Base-by-base conservation (phyloP, 345 rosid genomes). In the Draba incana region DNA sequence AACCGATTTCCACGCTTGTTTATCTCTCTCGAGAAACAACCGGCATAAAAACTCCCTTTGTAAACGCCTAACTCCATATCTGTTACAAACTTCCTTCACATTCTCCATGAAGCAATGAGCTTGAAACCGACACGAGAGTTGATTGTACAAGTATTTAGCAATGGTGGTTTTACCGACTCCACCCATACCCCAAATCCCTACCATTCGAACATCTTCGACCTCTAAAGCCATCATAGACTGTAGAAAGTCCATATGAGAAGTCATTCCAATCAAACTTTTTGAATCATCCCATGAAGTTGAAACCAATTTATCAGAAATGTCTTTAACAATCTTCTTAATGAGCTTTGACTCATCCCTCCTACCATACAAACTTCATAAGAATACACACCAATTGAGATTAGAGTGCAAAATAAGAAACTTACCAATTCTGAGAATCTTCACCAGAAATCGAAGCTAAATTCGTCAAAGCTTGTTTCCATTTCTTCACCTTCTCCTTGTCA, bases 111-210 rank as follows among this genome's bases (percentile, higher is more conserved):
- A 76, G 70, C 71, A 69, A 20, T 70, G 67, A 58, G 47, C 68
- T 76, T 70, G 67, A 39, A 70, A 76, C 13, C 44, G 30, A 43
- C 9, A 27, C 10, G 68, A 50, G 43, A 70, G 52, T 48, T 70
- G 20, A 30, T 52, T 64, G 70, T 64, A 76, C 8, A 76, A 49
- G 51, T 35, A 37, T 13, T 45, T 69, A 49, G 71, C 75, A 45
- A 70, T 57, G 1, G 76, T 76, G 11, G 79, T 70, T 46, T 70
- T 76, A 14, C 79, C 79, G 7, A 76, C 70, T 56, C 76, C 76
- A 64, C 79, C 79, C 79, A 76, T 76, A 43, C 79, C 79, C 71
- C 68, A 76, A 42, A 76, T 76, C 49, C 79, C 79, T 54, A 76
- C 61, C 71, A 64, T 64, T 14, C 72, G 50, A 70, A 76, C 70